A percentile compares a stretch with the other conserved stretches of the same genome.
Conservation (phyloP, 768 basidiomycete genomes). For the Hygrocybe punicea region DNA sequence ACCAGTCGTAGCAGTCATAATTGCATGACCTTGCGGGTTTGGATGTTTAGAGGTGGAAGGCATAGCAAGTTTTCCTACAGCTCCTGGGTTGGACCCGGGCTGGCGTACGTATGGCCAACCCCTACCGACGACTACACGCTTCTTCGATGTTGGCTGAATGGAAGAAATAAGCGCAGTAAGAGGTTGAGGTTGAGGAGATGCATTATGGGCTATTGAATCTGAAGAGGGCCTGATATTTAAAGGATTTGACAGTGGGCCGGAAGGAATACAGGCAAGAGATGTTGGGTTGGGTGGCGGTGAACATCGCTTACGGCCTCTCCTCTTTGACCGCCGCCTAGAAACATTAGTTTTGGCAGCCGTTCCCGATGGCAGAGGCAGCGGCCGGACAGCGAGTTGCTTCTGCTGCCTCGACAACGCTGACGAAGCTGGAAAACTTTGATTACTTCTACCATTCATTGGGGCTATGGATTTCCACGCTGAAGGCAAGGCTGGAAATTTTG, state of each 20-base stretch:
- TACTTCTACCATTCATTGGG: not conserved
- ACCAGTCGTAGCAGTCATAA: no score
- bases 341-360: not conserved
- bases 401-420: not conserved
- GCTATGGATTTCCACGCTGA: not conserved
- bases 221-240: slow-evolving; percentile 52
- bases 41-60: not conserved
- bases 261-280: slow-evolving; percentile 38
- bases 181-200: not conserved
- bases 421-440: not conserved
- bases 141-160: not conserved
- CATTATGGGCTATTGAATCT: not conserved
- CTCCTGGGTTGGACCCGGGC: not conserved
- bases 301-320: not conserved
- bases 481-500: not conserved
- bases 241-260: slow-evolving; percentile 49
- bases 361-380: not conserved
- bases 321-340: not conserved
- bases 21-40: not conserved
- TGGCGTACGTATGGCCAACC: slow-evolving; percentile 44
- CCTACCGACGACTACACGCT: slow-evolving; percentile 43
- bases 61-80: not conserved
- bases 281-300: slow-evolving; percentile 38
- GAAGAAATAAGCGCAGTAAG: not conserved
- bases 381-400: no score